These are phyloP conservation scores for Diaporthe batatas DNA, from an alignment of 2,329 filamentous ascomycete species.

Conservation along the genomic window DNA sequence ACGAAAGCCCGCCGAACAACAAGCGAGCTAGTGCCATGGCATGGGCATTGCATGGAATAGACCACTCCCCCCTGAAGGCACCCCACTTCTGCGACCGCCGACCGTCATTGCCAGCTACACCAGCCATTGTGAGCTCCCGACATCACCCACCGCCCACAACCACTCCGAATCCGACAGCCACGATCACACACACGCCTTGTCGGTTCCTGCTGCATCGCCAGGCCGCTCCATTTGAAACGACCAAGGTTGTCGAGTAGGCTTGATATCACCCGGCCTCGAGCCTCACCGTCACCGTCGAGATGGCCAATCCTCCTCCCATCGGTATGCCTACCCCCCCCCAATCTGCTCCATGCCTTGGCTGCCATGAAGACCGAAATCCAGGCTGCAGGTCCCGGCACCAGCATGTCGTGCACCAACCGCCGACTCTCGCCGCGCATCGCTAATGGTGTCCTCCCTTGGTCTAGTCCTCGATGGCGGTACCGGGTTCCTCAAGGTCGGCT, in stretches of 20 bases:
- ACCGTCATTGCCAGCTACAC: slow-evolving; percentile 34
- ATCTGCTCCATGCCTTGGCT: background rate
- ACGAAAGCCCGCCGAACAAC: background rate
- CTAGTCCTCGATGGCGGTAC: slow-evolving; percentile 99
- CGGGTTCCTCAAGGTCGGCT: slow-evolving; percentile 99
- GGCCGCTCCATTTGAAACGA: background rate
- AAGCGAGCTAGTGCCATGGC: slow-evolving; percentile 7
- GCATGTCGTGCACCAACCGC: background rate
- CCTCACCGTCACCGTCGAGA: slow-evolving; percentile 51
- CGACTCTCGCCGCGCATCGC: slow-evolving; percentile 30
- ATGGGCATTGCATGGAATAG: slow-evolving; percentile 21
- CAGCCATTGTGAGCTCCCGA: slow-evolving; percentile 36
- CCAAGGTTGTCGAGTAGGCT: background rate
- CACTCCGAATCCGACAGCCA: slow-evolving; percentile 6
- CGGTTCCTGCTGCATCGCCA: background rate
- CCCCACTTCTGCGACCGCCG: slow-evolving; percentile 43
- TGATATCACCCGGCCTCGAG: slow-evolving; percentile 44
- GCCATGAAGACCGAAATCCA: background rate
- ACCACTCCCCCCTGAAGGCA: slow-evolving; percentile 39
- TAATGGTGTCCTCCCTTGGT: slow-evolving; percentile 33
- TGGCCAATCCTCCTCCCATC: slow-evolving; percentile 68
- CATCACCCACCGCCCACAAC: background rate
- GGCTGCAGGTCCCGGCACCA: background rate
- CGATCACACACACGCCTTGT: slow-evolving; percentile 8
- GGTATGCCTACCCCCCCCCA: slow-evolving; percentile 57